These are phyloP conservation scores for Cladophialophora chaetospira DNA, from an alignment of 2,329 filamentous ascomycete species.

Conservation along the genomic window DNA sequence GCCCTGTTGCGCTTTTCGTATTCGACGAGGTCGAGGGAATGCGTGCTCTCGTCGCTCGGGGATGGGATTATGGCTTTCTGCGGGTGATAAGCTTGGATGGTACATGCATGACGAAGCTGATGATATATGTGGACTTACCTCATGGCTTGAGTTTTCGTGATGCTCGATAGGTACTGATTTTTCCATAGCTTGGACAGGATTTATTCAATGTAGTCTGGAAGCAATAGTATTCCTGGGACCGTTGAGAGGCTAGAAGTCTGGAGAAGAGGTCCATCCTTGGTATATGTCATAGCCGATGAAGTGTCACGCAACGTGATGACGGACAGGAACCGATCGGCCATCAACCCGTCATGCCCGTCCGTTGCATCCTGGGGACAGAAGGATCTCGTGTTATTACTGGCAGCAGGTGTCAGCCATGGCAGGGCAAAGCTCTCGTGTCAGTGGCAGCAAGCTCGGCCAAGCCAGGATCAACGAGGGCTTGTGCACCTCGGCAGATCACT, in stretches of 20 bases:
- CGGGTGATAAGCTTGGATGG: neutral
- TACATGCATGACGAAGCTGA: neutral
- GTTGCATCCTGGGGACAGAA: neutral
- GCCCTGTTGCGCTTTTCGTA: slow-evolving; percentile 20
- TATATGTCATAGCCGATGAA: neutral
- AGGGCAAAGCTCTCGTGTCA: neutral
- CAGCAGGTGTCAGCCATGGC: neutral
- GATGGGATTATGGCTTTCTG: neutral
- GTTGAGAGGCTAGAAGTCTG: neutral
- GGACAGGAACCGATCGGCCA: slow-evolving; percentile 5
- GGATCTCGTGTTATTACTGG: neutral
- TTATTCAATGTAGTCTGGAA: neutral
- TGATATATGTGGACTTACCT: slow-evolving; percentile 1
- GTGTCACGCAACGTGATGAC: neutral
- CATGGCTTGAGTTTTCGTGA: neutral
- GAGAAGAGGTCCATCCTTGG: neutral
- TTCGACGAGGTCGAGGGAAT: slow-evolving; percentile 7
- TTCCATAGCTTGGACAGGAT: neutral
- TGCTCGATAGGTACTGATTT: slow-evolving; percentile 8
- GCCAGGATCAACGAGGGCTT: neutral
- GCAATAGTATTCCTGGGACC: neutral
- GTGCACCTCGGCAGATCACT: neutral
- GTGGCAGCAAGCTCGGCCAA: slow-evolving; percentile 1
- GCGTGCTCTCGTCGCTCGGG: slow-evolving; percentile 1
- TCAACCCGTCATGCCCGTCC: slow-evolving; percentile 11